Evolutionary conservation across 768 basidiomycete genomes (phyloP).

Genomic region (Hygrophoropsis aurantiaca): DNA sequence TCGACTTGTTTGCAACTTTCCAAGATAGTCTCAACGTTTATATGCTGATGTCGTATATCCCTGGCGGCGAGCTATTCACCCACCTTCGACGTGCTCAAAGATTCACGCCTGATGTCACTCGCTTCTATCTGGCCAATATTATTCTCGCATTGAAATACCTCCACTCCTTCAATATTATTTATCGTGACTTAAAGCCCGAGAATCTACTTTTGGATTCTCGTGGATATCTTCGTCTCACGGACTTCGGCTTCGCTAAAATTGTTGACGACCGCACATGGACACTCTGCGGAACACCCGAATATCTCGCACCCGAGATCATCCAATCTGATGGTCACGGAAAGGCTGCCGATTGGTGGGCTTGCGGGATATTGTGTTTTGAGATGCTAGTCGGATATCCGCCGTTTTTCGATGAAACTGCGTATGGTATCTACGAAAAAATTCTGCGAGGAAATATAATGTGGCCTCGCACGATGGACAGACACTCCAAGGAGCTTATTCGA

Average conservation of each 20-base stretch:
- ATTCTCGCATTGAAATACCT: conserved; percentile 93
- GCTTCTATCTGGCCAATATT: conserved; percentile 96
- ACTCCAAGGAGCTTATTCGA: conserved; percentile 85
- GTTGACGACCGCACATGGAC: conserved; percentile 99
- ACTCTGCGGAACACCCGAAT: conserved; percentile 93
- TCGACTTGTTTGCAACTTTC: conserved; percentile 93
- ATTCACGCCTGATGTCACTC: conserved; percentile 95
- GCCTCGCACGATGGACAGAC: conserved; percentile 86
- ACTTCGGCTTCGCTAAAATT: conserved; percentile 98
- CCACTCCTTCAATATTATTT: conserved; percentile 96
- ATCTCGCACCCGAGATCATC: conserved; percentile 97
- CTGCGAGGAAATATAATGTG: conserved; percentile 84
- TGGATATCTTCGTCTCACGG: conserved; percentile 93
- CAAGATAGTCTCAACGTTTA: conserved; percentile 97
- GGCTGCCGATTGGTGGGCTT: conserved; percentile 99
- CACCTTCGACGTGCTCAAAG: conserved; percentile 91
- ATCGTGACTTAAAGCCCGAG: conserved; percentile 98
- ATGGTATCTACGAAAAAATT: conserved; percentile 98
- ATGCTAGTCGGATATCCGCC: conserved; percentile 99
- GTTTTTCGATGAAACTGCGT: conserved; percentile 97
- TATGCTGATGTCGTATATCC: conserved; percentile 95
- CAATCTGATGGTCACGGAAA: conserved; percentile 97
- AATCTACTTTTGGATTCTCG: conserved; percentile 93
- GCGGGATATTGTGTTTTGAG: conserved; percentile 95
- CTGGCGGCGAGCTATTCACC: conserved; percentile 97